Evolutionary conservation across 2,329 filamentous ascomycete genomes (phyloP).

Genomic region (Claviceps maximensis): DNA sequence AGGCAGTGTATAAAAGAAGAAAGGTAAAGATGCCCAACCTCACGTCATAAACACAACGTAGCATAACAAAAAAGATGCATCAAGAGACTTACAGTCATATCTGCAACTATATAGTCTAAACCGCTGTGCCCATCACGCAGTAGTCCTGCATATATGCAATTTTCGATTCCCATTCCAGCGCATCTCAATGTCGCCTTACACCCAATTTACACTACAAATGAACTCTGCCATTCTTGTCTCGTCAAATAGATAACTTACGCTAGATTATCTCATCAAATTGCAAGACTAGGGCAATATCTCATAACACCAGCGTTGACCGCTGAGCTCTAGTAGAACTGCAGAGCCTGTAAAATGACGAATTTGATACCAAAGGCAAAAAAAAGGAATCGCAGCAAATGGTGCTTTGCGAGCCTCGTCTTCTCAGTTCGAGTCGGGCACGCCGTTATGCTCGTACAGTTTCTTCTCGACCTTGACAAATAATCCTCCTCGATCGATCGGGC

Average conservation of each 20-base stretch:
- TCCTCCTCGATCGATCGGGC: slow-evolving; percentile 30
- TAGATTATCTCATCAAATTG: background rate
- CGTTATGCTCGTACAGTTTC: slow-evolving; percentile 8
- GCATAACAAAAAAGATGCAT: background rate
- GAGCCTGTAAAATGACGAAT: background rate
- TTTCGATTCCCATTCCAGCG: background rate
- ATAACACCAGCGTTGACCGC: background rate
- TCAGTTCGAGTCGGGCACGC: background rate
- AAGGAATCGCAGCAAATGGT: background rate
- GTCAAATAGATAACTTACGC: background rate
- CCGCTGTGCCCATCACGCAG: background rate
- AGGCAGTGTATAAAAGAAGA: no score
- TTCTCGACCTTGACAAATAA: slow-evolving; percentile 42
- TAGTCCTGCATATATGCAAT: background rate
- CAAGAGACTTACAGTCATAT: background rate
- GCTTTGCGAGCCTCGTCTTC: background rate
- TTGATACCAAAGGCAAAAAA: background rate
- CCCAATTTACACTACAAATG: background rate
- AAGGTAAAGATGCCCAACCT: no score
- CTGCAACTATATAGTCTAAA: background rate
- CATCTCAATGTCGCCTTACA: background rate
- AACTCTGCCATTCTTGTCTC: no score
- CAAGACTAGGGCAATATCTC: background rate
- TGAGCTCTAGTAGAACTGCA: background rate
- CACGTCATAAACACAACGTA: background rate